phyloP scores from a whole-genome alignment of 2,329 filamentous ascomycete species.

The Diaporthe longicolla region DNA sequence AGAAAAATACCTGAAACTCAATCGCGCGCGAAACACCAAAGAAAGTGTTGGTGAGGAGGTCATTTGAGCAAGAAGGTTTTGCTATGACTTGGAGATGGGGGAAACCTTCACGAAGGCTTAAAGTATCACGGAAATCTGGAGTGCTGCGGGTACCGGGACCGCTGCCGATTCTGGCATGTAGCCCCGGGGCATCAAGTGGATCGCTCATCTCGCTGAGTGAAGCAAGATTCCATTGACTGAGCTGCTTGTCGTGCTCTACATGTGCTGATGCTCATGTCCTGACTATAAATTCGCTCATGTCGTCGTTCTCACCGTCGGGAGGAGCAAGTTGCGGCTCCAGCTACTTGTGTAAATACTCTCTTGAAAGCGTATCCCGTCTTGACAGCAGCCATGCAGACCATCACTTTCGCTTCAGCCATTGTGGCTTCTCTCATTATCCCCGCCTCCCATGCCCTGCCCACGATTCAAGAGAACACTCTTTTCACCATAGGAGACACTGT shows the following conservation, averaged over 20 bases:
- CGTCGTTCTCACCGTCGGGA: background rate
- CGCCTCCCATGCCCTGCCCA: background rate
- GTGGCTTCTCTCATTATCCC: background rate
- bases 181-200: background rate
- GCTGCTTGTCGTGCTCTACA: background rate
- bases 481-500: background rate
- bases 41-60: background rate
- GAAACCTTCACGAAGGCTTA: background rate
- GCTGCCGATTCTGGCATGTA: background rate
- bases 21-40: background rate
- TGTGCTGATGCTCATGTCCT: background rate
- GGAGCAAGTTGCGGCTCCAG: rapidly evolving
- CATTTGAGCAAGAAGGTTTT: background rate
- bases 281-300: background rate
- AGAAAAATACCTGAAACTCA: background rate
- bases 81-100: background rate
- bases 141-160: background rate
- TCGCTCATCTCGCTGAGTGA: background rate
- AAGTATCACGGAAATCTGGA: constrained; percentile 2
- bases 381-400: constrained; percentile 5
- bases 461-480: constrained; percentile 8
- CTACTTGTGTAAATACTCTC: background rate
- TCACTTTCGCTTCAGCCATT: background rate
- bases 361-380: background rate
- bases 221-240: background rate